Evolutionary conservation across 805 yeast genomes (phyloP).

Genomic region (Candida koratica): DNA sequence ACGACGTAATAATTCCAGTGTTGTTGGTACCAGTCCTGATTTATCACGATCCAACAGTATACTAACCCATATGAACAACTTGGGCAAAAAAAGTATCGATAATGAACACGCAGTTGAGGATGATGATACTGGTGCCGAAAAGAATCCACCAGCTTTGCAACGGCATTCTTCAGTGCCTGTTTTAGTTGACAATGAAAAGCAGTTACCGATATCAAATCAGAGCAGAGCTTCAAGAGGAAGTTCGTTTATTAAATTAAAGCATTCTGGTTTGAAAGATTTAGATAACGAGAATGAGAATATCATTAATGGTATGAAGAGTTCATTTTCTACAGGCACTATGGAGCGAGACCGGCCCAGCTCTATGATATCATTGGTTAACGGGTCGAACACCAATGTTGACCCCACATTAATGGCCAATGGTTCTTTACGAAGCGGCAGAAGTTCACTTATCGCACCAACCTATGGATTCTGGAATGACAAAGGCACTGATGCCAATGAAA

Average conservation of each 20-base stretch:
- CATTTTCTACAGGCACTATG: constrained; percentile 15
- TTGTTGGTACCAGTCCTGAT: constrained; percentile 15
- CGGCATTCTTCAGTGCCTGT: constrained; percentile 10
- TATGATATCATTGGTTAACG: constrained; percentile 10
- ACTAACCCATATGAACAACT: constrained; percentile 10
- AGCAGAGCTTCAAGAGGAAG: constrained; percentile 10
- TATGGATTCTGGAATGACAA: constrained; percentile 15
- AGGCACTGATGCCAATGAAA: constrained; percentile 9
- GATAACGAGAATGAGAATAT: constrained; percentile 34
- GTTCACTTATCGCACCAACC: constrained; percentile 19
- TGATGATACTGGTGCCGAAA: constrained; percentile 11
- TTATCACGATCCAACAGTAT: constrained; percentile 15
- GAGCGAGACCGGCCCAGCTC: constrained; percentile 12
- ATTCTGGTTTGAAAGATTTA: constrained; percentile 19
- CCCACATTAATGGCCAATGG: constrained; percentile 9
- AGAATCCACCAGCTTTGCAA: constrained; percentile 9
- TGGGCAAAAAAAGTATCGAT: constrained; percentile 9
- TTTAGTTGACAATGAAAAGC: not conserved
- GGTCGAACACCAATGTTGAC: not conserved
- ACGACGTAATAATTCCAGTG: constrained; percentile 17
- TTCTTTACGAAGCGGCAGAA: constrained; percentile 18
- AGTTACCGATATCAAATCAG: not conserved
- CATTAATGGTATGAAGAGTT: constrained; percentile 16
- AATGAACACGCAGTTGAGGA: constrained; percentile 23
- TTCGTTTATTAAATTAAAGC: constrained; percentile 1